Base-by-base conservation (phyloP, 768 basidiomycete genomes). In the Auriscalpium vulgare region DNA sequence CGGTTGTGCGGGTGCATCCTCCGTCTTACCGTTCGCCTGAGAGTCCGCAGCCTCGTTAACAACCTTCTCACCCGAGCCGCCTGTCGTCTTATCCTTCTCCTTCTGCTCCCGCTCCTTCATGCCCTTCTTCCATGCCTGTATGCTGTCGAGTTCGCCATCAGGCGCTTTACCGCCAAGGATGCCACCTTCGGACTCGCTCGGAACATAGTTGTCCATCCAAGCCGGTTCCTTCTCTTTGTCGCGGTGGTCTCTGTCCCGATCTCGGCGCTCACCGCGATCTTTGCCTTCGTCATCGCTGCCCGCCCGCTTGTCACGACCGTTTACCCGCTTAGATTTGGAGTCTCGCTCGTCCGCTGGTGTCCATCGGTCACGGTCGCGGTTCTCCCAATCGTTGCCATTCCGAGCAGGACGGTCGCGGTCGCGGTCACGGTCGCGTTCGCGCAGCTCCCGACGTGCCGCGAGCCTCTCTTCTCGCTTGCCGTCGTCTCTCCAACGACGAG, bases 151-250 rank as follows among this genome's bases (percentile, higher is more conserved):
- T 64, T 87, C 86, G 17, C 87, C 90, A 49, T 80, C 78, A 29
- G 71, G 68, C 36, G 72, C 73, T 57, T 79, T 79, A 8, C 80
- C 80, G 16, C 87, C 86, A 53, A 88, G 74, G 53, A 88, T 83
- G 13, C 85, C 87, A 48, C 74, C 72, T 36, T 71, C 72, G 16
- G 81, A 67, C 21, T 76, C 77, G 51, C 72, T 76, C 11, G 89
- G 88, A 58, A 91, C 78, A 66, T 90, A 91, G 17, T 87, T 83
- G 61, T 91, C 91, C 90, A 93, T 93, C 90, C 90, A 93, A 16
- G 90, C 90, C 21, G 90, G 91, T 66, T 92, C 91, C 64, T 87
- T 90, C 73, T 93, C 91, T 62, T 81, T 82, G 36, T 76, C 75
- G 55, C 72, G 70, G 40, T 43, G 40, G 61, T 84, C 83, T 55